A percentile compares a stretch with the other conserved stretches of the same genome.
These are phyloP conservation scores for Pseudopediastrum boryanum DNA, from an alignment of 139 green algal species.

Conservation along the genomic window DNA sequence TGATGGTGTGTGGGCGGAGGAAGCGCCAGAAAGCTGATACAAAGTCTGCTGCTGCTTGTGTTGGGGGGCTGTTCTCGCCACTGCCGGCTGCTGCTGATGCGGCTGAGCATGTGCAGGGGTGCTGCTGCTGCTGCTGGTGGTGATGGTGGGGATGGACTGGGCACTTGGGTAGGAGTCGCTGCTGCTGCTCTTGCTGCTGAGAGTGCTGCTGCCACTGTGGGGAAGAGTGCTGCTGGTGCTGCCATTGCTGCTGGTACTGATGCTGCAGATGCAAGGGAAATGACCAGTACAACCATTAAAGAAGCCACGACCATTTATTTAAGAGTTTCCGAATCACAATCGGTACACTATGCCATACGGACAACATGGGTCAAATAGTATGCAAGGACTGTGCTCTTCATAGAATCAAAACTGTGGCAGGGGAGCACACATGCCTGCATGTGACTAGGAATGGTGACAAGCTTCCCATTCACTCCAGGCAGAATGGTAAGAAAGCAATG, in stretches of 20 bases:
- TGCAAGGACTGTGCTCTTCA: too few species aligned
- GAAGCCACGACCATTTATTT: too few species aligned
- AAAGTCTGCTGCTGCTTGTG: conserved; percentile 47
- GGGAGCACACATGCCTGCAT: too few species aligned
- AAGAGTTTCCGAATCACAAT: too few species aligned
- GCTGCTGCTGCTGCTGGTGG: neutral
- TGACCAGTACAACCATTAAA: too few species aligned
- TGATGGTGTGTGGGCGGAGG: conserved; percentile 96
- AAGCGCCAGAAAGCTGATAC: conserved; percentile 97
- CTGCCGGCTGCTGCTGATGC: conserved; percentile 3
- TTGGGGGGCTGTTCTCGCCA: neutral
- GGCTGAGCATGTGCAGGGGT: neutral
- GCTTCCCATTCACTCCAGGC: too few species aligned
- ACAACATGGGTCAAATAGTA: too few species aligned
- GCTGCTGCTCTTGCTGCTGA: conserved; percentile 15
- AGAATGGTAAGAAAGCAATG: too few species aligned
- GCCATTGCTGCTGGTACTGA: conserved; percentile 11
- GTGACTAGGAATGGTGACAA: too few species aligned
- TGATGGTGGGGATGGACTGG: neutral
- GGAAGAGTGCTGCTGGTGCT: conserved; percentile 16
- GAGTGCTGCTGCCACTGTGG: conserved; percentile 10
- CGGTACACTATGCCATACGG: too few species aligned
- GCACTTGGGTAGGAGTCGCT: neutral
- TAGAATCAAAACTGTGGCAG: too few species aligned
- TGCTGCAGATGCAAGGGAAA: conserved; percentile 14